A percentile compares a stretch with the other conserved stretches of the same genome.
Conservation (phyloP, 2,329 filamentous ascomycete genomes). For the Aspergillus persii region DNA sequence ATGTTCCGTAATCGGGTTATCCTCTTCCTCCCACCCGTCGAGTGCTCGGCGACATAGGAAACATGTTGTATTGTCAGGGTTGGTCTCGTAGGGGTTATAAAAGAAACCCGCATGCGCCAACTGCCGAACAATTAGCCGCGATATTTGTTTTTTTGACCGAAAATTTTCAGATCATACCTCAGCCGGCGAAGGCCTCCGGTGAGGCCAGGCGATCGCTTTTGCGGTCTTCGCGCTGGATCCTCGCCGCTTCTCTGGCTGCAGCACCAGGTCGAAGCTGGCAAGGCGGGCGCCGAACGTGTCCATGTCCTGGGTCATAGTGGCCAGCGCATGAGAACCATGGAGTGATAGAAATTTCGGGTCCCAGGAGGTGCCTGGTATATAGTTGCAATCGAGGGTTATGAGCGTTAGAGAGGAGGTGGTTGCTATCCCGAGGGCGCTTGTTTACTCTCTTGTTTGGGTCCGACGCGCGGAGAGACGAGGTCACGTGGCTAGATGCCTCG, state of each 20-base stretch:
- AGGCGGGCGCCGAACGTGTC: constrained; percentile 72
- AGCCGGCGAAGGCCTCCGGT: constrained; percentile 63
- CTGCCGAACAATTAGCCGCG: constrained; percentile 44
- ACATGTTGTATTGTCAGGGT: constrained; percentile 84
- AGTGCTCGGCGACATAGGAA: constrained; percentile 82
- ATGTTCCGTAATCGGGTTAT: constrained; percentile 82
- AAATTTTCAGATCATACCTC: constrained; percentile 51
- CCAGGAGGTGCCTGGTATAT: not conserved
- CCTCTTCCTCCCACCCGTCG: constrained; percentile 87
- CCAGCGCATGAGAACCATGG: constrained; percentile 9
- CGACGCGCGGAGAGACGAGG: constrained; percentile 18
- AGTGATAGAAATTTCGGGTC: not conserved
- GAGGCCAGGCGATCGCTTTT: constrained; percentile 70
- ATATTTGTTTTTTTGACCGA: not conserved
- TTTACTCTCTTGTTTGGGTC: constrained; percentile 26
- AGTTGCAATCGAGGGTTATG: not conserved
- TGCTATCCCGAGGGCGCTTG: constrained; percentile 7
- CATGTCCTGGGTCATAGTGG: constrained; percentile 41
- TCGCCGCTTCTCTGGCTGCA: constrained; percentile 65
- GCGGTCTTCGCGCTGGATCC: constrained; percentile 63
- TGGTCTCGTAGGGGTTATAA: constrained; percentile 71
- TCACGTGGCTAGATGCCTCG: constrained; percentile 16
- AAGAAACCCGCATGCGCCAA: constrained; percentile 90
- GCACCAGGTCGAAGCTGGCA: constrained; percentile 70
- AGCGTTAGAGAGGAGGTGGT: not conserved